A percentile compares a stretch with the other conserved stretches of the same genome.
These are phyloP conservation scores for Lipomyces sp. DNA, from an alignment of 805 yeast species.

Conservation along the genomic window DNA sequence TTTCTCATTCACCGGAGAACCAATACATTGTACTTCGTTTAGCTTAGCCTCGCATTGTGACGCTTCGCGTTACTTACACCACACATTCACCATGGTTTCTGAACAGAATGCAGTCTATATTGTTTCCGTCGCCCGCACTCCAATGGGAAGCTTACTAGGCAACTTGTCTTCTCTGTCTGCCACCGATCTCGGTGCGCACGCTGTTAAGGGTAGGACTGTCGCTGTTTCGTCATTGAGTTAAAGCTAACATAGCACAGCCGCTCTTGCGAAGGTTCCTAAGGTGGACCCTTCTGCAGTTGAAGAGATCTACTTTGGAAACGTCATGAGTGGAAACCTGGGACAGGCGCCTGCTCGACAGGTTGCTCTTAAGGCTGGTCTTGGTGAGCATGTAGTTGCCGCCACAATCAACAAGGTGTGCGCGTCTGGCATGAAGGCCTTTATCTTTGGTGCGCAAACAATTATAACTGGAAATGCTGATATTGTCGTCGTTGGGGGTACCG, in stretches of 20 bases:
- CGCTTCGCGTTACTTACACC: too few relatives aligned
- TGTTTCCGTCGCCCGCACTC: slow-evolving; percentile 91
- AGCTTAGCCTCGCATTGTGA: too few relatives aligned
- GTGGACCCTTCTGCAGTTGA: slow-evolving; percentile 78
- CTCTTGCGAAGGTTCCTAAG: slow-evolving; percentile 84
- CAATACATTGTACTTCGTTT: neutral
- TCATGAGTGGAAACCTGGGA: slow-evolving; percentile 87
- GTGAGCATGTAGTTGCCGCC: slow-evolving; percentile 79
- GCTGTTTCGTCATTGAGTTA: neutral
- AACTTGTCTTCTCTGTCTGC: slow-evolving; percentile 72
- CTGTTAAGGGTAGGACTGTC: slow-evolving; percentile 59
- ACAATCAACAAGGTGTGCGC: slow-evolving; percentile 97
- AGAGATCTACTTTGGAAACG: slow-evolving; percentile 90
- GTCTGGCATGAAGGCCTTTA: slow-evolving; percentile 87
- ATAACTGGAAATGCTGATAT: slow-evolving; percentile 64
- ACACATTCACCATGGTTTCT: slow-evolving; percentile 24
- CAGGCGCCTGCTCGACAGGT: slow-evolving; percentile 99
- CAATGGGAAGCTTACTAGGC: slow-evolving; percentile 94
- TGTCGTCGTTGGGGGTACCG: slow-evolving; percentile 94
- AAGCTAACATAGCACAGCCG: slow-evolving; percentile 51
- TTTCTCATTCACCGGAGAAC: neutral
- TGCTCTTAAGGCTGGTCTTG: slow-evolving; percentile 83
- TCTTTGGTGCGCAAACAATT: slow-evolving; percentile 86
- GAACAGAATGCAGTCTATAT: slow-evolving; percentile 64
- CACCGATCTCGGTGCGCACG: slow-evolving; percentile 88